These are phyloP conservation scores for Dimocarpus longan DNA, from an alignment of 345 rosid species.

Conservation along the genomic window DNA sequence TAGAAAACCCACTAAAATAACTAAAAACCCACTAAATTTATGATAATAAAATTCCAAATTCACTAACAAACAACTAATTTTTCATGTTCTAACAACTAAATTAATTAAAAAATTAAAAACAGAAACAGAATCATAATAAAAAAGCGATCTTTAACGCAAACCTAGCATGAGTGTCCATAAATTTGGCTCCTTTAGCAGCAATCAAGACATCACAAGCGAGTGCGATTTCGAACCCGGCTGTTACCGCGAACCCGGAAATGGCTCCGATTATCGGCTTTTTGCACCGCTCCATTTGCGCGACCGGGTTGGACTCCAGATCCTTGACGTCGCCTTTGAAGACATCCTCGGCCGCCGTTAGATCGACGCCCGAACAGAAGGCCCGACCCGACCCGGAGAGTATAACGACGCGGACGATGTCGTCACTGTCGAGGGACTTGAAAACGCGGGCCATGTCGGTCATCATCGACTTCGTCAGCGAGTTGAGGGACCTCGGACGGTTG, in stretches of 20 bases:
- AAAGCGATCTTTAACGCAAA: not conserved
- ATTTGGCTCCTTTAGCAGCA: conserved; percentile 75
- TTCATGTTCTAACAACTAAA: not conserved
- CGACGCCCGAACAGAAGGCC: conserved; percentile 91
- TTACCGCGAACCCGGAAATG: conserved; percentile 79
- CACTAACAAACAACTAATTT: not conserved
- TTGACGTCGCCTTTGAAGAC: conserved; percentile 95
- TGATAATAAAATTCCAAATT: not conserved
- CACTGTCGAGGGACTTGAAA: conserved; percentile 55
- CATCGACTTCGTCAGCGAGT: conserved; percentile 80
- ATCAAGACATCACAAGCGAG: conserved; percentile 86
- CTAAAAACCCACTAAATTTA: not conserved
- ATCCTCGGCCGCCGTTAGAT: conserved; percentile 79
- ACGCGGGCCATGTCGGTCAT: conserved; percentile 66
- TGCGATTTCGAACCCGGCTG: conserved; percentile 90
- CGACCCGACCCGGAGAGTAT: conserved; percentile 77
- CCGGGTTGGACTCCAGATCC: conserved; percentile 71
- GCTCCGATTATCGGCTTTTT: conserved; percentile 87
- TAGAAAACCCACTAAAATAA: too few species aligned
- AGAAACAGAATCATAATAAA: not conserved
- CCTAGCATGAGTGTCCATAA: conserved; percentile 93
- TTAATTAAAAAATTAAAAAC: not conserved
- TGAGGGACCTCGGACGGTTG: conserved; percentile 91
- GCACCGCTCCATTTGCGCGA: conserved; percentile 80
- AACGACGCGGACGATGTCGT: conserved; percentile 62